Conservation (phyloP, 2,329 filamentous ascomycete genomes). For the Fusarium neocosmosporiellum region DNA sequence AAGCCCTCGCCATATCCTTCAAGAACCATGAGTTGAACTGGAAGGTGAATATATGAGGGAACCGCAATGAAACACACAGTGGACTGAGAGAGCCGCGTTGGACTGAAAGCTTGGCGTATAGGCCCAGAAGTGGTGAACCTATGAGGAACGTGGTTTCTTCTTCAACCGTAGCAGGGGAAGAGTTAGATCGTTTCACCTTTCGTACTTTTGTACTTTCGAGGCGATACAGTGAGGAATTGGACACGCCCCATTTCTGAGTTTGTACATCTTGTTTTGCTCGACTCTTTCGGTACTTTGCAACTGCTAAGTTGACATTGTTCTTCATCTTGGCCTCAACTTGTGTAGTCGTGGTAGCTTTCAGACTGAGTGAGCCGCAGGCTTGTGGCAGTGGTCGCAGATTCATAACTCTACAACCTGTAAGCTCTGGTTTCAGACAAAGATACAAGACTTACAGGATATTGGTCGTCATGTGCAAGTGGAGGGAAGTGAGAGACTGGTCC, state of each 20-base stretch:
- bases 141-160: conserved; percentile 4
- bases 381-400: not conserved
- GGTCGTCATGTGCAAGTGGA: conserved; percentile 18
- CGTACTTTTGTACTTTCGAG: not conserved
- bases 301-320: not conserved
- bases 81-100: not conserved
- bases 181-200: not conserved
- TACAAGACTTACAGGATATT: conserved; percentile 1
- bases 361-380: not conserved
- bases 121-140: not conserved
- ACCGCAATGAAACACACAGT: not conserved
- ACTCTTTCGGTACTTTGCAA: not conserved
- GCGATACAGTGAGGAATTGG: not conserved
- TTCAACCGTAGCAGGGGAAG: not conserved
- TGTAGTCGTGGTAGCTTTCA: not conserved
- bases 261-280: not conserved
- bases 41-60: not conserved
- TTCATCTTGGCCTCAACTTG: not conserved
- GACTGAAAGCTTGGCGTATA: conserved; percentile 4
- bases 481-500: not conserved
- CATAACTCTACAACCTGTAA: not conserved
- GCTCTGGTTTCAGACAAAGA: not conserved
- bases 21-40: not conserved
- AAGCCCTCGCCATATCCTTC: not conserved
- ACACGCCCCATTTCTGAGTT: not conserved